Evolutionary conservation across 208 protist genomes (phyloP), one percentile per base, ranked within the genome.

Genomic region (Eutreptiella sp.): DNA sequence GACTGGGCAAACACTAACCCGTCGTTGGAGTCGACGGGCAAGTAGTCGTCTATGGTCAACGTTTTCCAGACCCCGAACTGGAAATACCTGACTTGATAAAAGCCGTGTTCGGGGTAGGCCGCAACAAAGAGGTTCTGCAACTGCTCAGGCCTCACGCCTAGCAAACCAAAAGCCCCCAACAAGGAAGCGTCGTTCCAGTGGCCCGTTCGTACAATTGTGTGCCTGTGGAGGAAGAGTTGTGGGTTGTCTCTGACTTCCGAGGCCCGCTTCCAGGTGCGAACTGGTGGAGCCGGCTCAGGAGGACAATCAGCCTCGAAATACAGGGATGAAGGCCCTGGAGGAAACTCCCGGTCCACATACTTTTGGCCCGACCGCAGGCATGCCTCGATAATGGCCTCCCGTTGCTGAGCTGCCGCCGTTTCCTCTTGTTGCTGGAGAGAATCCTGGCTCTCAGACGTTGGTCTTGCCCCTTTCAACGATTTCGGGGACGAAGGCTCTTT

Each of bases 21-120:
- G 19, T 62, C 61, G n/a, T 65, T 63, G 45, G 55, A 71, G 65
- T 92, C 84, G 41, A 79, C 70, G 9, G 80, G 77, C 4, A 94
- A 64, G 48, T 74, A 85, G 62, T 92, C 85, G 65, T 94, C 88
- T 34, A 94, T 69, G 33, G 75, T 83, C 50, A 94, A 78, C 19
- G 71, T 73, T 5, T 69, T 53, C 84, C 81, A 90, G 26, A 48
- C 54, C 23, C 77, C 77, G 43, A 76, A 70, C 63, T 91, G 87
- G 69, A 80, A 90, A 48, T 89, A 91, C 2, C 74, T 70, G 26
- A 94, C 86, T 60, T 85, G 80, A 9, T 79, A 85, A 27, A 89
- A 77, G 46, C 85, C 87, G n/a, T 74, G 71, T 34, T 70, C 72
- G 1, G 45, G 35, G 53, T 87, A 62, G 68, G 87, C 89, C 27